Percentiles rank a stretch among this genome's conserved stretches.
phyloP scores from a whole-genome alignment of 176 grass and related monocot species.

The Stipa capillata region DNA sequence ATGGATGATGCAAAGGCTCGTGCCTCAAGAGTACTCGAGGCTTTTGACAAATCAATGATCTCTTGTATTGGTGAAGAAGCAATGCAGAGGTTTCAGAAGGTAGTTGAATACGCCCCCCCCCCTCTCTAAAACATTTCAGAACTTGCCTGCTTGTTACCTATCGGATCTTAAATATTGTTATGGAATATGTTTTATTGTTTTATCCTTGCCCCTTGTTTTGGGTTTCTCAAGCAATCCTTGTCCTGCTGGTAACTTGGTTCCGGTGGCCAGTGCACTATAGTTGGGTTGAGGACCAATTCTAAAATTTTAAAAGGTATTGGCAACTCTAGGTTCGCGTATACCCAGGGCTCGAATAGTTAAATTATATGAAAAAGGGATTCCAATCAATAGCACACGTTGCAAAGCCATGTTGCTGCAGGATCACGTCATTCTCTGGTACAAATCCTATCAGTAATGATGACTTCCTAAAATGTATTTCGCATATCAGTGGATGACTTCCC shows the following conservation, averaged over 20 bases:
- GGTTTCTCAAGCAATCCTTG: background rate
- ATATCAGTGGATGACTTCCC: background rate
- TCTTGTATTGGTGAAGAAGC: slow-evolving; percentile 13
- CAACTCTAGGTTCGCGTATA: background rate
- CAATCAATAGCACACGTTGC: background rate
- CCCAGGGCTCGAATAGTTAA: background rate
- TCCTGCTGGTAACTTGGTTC: background rate
- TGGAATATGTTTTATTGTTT: background rate
- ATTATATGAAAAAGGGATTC: background rate
- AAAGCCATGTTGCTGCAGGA: background rate
- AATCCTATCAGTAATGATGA: background rate
- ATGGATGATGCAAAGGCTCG: slow-evolving; percentile 32
- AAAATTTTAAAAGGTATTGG: background rate
- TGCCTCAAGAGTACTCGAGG: slow-evolving; percentile 36
- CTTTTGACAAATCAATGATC: slow-evolving; percentile 25
- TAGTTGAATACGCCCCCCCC: background rate
- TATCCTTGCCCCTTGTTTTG: background rate
- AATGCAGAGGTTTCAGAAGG: slow-evolving; percentile 31
- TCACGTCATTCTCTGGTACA: background rate
- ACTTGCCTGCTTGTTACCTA: background rate
- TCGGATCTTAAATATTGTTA: background rate
- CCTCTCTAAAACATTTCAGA: background rate
- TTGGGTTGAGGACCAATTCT: background rate
- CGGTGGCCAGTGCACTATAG: background rate
- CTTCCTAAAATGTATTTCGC: background rate